phyloP scores from a whole-genome alignment of 805 yeast genomes.

The Lipomyces oligophaga region DNA sequence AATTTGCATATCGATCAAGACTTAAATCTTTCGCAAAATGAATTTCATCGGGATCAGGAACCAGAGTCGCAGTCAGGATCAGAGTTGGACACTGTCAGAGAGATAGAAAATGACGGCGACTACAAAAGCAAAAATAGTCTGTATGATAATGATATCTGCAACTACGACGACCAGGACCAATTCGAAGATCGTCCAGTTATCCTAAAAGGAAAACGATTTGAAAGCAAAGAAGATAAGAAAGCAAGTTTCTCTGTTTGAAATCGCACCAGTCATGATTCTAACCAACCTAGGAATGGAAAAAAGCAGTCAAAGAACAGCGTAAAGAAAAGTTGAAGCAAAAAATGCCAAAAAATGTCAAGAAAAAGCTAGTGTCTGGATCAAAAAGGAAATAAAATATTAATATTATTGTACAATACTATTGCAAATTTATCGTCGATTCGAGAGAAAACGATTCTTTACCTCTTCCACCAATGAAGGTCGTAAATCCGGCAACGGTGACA shows the following conservation, averaged over 20 bases:
- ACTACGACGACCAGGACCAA: conserved; percentile 38
- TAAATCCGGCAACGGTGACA: conserved; percentile 26
- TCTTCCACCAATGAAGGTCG: conserved; percentile 8
- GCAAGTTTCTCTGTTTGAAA: not conserved
- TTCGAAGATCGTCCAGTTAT: conserved; percentile 44
- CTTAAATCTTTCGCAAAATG: conserved; percentile 35
- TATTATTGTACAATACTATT: not conserved
- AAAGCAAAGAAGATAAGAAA: conserved; percentile 74
- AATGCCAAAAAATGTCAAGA: conserved; percentile 78
- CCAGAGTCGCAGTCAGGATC: conserved; percentile 38
- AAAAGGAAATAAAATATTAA: conserved; percentile 5
- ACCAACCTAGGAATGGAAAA: conserved; percentile 48
- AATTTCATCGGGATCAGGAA: conserved; percentile 37
- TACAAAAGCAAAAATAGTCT: conserved; percentile 38
- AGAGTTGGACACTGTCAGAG: too few relatives aligned
- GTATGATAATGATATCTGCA: too few relatives aligned
- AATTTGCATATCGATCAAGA: conserved; percentile 12
- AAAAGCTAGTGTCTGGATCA: conserved; percentile 63
- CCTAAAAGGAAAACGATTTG: conserved; percentile 67
- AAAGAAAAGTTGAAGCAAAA: conserved; percentile 76
- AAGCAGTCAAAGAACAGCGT: conserved; percentile 69
- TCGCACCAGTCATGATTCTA: not conserved
- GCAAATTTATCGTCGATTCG: not conserved
- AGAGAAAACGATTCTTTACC: conserved; percentile 18
- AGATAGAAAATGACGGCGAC: conserved; percentile 37